These are phyloP conservation scores for Penicillium bialowiezense DNA, from an alignment of 495 filamentous ascomycete genomes.

Conservation along the genomic window DNA sequence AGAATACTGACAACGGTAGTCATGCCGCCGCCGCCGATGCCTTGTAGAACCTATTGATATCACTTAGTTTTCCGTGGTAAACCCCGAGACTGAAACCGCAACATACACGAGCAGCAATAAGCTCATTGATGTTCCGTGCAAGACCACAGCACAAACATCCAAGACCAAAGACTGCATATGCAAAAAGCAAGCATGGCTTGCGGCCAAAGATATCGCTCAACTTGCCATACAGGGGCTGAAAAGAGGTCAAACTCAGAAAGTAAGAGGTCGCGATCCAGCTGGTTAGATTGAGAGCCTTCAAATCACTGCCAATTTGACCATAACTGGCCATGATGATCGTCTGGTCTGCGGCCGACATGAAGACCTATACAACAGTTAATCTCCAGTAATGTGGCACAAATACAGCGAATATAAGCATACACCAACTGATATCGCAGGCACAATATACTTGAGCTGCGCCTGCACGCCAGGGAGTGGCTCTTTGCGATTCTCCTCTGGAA, in stretches of 20 bases:
- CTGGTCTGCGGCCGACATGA: conserved; percentile 74
- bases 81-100: background rate
- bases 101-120: conserved; percentile 63
- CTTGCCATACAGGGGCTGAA: conserved; percentile 78
- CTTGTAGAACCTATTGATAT: conserved; percentile 50
- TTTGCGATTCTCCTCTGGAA: conserved; percentile 19
- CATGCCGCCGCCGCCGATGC: conserved; percentile 85
- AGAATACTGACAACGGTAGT: conserved; percentile 76
- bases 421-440: conserved; percentile 52
- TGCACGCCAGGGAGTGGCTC: conserved; percentile 27
- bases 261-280: conserved; percentile 82
- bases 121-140: conserved; percentile 62
- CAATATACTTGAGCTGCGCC: conserved; percentile 41
- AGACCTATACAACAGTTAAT: conserved; percentile 43
- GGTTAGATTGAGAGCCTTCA: conserved; percentile 73
- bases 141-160: conserved; percentile 74
- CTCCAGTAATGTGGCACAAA: background rate
- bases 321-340: conserved; percentile 80
- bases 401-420: conserved; percentile 25
- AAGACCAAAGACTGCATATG: conserved; percentile 70
- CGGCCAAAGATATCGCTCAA: conserved; percentile 80
- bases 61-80: background rate
- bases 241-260: conserved; percentile 74
- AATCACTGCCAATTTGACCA: conserved; percentile 75
- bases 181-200: conserved; percentile 70